These are phyloP conservation scores for Sclerotinia trifoliorum DNA, from an alignment of 2,329 filamentous ascomycete species.

Conservation along the genomic window DNA sequence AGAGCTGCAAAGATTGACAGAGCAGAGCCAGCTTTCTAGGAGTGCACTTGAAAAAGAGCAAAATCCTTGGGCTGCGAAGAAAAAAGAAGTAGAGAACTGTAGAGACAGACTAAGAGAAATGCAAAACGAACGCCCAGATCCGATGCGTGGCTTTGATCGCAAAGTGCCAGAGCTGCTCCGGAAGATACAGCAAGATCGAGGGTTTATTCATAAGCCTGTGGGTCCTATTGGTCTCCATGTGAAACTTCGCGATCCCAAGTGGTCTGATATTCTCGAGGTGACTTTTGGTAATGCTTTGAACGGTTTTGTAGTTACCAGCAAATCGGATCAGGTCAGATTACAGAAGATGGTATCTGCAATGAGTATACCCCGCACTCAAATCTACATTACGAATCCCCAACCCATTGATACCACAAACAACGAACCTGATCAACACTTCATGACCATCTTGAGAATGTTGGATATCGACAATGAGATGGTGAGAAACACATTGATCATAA, in stretches of 20 bases:
- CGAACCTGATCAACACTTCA: conserved; percentile 70
- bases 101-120: conserved; percentile 53
- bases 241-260: conserved; percentile 72
- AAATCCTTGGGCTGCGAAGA: conserved; percentile 46
- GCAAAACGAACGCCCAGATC: conserved; percentile 55
- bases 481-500: conserved; percentile 79
- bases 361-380: conserved; percentile 43
- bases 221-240: conserved; percentile 82
- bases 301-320: conserved; percentile 78
- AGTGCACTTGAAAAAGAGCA: conserved; percentile 39
- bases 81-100: conserved; percentile 53
- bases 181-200: conserved; percentile 65
- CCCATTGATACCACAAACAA: conserved; percentile 59
- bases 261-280: conserved; percentile 79
- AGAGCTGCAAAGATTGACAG: conserved; percentile 42
- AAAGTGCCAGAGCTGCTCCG: conserved; percentile 63
- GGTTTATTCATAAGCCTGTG: conserved; percentile 71
- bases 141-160: conserved; percentile 62
- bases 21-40: conserved; percentile 40
- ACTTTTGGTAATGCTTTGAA: conserved; percentile 68
- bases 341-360: conserved; percentile 61
- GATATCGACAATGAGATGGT: conserved; percentile 79
- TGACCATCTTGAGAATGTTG: conserved; percentile 77
- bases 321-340: conserved; percentile 70
- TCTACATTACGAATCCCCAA: conserved; percentile 55